Evolutionary conservation across 768 basidiomycete genomes (phyloP).

Genomic region (Russula foetens): DNA sequence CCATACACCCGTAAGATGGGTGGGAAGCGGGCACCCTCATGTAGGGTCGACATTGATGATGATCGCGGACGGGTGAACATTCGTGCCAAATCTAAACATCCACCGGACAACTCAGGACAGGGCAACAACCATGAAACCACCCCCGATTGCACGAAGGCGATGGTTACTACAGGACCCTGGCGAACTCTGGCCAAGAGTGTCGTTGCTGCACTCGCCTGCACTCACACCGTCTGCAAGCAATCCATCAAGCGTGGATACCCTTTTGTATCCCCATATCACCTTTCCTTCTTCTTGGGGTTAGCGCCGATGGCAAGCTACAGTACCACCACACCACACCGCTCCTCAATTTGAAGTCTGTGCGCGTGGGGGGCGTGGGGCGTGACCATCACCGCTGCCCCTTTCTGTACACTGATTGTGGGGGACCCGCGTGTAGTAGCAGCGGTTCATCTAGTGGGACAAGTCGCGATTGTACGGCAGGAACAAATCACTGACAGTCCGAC

Average conservation of each 20-base stretch:
- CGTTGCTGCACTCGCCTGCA: background rate
- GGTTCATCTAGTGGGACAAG: background rate
- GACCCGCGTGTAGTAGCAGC: background rate
- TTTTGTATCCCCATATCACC: background rate
- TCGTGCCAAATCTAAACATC: background rate
- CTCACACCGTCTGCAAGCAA: background rate
- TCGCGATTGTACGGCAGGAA: background rate
- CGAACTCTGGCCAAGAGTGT: background rate
- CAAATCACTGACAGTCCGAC: background rate
- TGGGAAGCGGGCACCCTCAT: no score
- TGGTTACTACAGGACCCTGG: background rate
- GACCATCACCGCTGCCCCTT: background rate
- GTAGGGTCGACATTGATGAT: background rate
- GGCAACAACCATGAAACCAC: background rate
- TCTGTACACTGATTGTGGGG: background rate
- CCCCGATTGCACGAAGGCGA: background rate
- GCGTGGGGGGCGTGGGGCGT: background rate
- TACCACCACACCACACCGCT: background rate
- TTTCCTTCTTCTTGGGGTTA: background rate
- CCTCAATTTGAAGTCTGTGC: background rate
- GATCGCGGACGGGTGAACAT: background rate
- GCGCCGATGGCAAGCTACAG: constrained; percentile 8
- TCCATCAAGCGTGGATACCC: background rate
- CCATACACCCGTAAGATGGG: no score
- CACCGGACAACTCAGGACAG: background rate